phyloP scores from a whole-genome alignment of 2,329 filamentous ascomycete genomes.

The Botrytis galanthina region DNA sequence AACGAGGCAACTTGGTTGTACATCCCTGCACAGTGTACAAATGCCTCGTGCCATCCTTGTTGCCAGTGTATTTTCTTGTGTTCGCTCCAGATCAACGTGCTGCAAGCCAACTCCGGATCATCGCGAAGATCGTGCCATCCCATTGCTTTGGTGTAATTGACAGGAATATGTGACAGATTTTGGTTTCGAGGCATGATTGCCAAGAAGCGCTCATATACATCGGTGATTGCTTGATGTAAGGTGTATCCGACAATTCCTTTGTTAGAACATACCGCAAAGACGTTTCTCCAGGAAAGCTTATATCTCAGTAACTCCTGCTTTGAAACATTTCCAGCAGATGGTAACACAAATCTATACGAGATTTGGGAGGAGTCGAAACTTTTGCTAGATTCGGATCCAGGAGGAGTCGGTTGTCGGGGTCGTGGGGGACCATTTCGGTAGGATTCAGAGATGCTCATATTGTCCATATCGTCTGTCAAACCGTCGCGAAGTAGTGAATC shows the following conservation, averaged over 20 bases:
- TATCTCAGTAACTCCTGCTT: constrained; percentile 52
- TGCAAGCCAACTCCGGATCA: constrained; percentile 57
- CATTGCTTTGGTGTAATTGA: constrained; percentile 58
- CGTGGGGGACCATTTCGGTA: neutral
- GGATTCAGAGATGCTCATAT: constrained; percentile 22
- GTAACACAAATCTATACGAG: constrained; percentile 63
- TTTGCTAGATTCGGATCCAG: constrained; percentile 11
- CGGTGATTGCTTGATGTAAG: constrained; percentile 60
- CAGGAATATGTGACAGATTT: constrained; percentile 34
- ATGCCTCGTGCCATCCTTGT: constrained; percentile 66
- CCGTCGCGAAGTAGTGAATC: constrained; percentile 54
- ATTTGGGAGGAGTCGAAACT: constrained; percentile 42
- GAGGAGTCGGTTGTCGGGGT: neutral
- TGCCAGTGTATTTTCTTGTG: constrained; percentile 58
- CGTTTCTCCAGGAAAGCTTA: constrained; percentile 66
- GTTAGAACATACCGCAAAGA: constrained; percentile 63
- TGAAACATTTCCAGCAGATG: constrained; percentile 51
- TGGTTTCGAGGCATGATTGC: constrained; percentile 54
- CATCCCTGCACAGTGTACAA: constrained; percentile 66
- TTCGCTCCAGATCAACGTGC: constrained; percentile 65
- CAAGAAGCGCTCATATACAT: constrained; percentile 59
- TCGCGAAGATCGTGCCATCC: constrained; percentile 64
- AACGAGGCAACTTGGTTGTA: constrained; percentile 50
- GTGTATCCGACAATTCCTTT: constrained; percentile 64
- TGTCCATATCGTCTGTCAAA: constrained; percentile 50